phyloP scores from a whole-genome alignment of 805 yeast species.

The Kurtzmaniella fragi region DNA sequence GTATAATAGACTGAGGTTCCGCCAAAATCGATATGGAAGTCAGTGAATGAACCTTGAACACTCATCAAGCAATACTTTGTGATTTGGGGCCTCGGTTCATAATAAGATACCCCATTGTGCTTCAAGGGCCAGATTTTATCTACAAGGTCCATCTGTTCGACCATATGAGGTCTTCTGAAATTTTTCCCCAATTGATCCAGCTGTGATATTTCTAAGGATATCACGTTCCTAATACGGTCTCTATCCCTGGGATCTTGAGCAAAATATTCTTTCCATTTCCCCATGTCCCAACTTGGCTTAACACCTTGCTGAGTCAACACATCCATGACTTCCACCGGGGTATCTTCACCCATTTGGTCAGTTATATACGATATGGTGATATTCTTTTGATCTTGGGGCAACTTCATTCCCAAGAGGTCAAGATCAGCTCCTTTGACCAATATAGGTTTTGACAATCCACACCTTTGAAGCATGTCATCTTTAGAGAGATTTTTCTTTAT shows the following conservation, averaged over 20 bases:
- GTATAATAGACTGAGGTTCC: constrained; percentile 92
- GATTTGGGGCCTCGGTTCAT: constrained; percentile 47
- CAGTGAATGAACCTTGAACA: constrained; percentile 74
- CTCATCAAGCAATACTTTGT: constrained; percentile 84
- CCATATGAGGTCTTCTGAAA: constrained; percentile 63
- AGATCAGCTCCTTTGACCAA: constrained; percentile 30
- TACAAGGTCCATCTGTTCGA: constrained; percentile 62
- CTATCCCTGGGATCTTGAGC: constrained; percentile 38
- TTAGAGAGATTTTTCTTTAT: constrained; percentile 8
- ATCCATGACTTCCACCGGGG: constrained; percentile 79
- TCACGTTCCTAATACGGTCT: constrained; percentile 72
- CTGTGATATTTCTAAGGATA: constrained; percentile 71
- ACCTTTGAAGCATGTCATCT: constrained; percentile 27
- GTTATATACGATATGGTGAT: constrained; percentile 55
- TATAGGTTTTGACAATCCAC: constrained; percentile 41
- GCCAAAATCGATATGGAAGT: constrained; percentile 88
- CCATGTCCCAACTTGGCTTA: constrained; percentile 62
- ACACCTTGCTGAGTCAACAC: constrained; percentile 72
- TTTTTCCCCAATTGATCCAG: constrained; percentile 40
- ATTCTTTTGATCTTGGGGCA: constrained; percentile 40
- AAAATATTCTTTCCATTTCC: constrained; percentile 73
- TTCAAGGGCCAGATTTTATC: constrained; percentile 52
- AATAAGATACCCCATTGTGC: constrained; percentile 13
- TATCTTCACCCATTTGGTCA: constrained; percentile 56
- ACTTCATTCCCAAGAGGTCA: constrained; percentile 38